A percentile compares a stretch with the other conserved stretches of the same genome.
Evolutionary conservation across 2,329 filamentous ascomycete genomes (phyloP).

Genomic region (Stemphylium beticola): DNA sequence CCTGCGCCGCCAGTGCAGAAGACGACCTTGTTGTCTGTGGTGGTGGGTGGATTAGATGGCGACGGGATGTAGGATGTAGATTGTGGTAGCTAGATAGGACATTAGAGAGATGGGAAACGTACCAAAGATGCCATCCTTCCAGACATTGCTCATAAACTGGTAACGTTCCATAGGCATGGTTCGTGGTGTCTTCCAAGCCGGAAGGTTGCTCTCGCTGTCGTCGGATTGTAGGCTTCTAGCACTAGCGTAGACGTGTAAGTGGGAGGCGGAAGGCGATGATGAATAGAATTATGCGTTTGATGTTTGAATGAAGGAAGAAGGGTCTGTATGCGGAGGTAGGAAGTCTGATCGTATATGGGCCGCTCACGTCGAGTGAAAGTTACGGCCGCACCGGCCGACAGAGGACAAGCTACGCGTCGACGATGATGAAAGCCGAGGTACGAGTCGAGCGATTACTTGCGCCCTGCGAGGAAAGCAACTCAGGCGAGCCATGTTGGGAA

Average conservation of each 20-base stretch:
- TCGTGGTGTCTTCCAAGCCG: conserved; percentile 23
- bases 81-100: neutral
- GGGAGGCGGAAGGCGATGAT: neutral
- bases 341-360: conserved; percentile 8
- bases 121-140: conserved; percentile 90
- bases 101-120: conserved; percentile 15
- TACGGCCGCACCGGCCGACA: conserved; percentile 27
- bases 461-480: neutral
- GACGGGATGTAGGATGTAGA: neutral
- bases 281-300: neutral
- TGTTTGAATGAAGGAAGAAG: neutral
- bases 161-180: conserved; percentile 73
- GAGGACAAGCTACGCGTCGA: conserved; percentile 9
- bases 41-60: conserved; percentile 5
- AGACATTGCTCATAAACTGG: conserved; percentile 80
- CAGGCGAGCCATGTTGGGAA: neutral
- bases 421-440: conserved; percentile 27
- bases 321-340: neutral
- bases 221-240: neutral
- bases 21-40: conserved; percentile 79
- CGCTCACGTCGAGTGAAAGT: conserved; percentile 23
- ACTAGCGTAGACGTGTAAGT: conserved; percentile 1
- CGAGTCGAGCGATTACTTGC: conserved; percentile 15
- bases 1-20: conserved; percentile 96
- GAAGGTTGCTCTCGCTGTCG: conserved; percentile 12